A percentile compares a stretch with the other conserved stretches of the same genome.
These are phyloP conservation scores for Sicyos baderoa DNA, from an alignment of 306 rosid genomes.

Conservation along the genomic window DNA sequence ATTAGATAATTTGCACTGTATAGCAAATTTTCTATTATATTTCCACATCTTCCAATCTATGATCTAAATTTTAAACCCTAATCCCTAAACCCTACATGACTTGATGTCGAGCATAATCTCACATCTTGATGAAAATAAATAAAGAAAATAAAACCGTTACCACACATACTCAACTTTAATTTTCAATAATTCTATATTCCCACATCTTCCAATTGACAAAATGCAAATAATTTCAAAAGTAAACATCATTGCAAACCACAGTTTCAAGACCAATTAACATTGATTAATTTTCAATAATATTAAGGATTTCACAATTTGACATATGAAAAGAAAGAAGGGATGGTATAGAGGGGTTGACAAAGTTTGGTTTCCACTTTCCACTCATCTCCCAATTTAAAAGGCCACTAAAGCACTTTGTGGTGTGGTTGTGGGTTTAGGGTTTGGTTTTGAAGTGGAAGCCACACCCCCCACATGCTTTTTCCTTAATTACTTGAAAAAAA, in stretches of 20 bases:
- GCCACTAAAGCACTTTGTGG: slow-evolving; percentile 6
- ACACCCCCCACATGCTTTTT: too few relatives aligned
- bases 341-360: slow-evolving; percentile 10
- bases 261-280: not conserved
- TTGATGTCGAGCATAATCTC: not conserved
- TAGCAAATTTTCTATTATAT: not conserved
- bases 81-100: not conserved
- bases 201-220: not conserved
- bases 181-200: not conserved
- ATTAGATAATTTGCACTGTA: too few relatives aligned
- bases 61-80: too few relatives aligned
- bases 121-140: too few relatives aligned
- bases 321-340: not conserved
- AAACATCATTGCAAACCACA: not conserved
- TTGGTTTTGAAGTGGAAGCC: not conserved
- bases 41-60: not conserved
- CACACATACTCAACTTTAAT: too few relatives aligned
- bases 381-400: not conserved
- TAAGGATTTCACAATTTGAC: not conserved
- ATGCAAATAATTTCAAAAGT: not conserved
- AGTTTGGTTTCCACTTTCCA: not conserved
- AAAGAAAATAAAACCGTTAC: too few relatives aligned
- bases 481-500: not conserved
- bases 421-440: not conserved
- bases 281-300: not conserved